phyloP scores from a whole-genome alignment of 208 protist species.

The Leishmania braziliensis region DNA sequence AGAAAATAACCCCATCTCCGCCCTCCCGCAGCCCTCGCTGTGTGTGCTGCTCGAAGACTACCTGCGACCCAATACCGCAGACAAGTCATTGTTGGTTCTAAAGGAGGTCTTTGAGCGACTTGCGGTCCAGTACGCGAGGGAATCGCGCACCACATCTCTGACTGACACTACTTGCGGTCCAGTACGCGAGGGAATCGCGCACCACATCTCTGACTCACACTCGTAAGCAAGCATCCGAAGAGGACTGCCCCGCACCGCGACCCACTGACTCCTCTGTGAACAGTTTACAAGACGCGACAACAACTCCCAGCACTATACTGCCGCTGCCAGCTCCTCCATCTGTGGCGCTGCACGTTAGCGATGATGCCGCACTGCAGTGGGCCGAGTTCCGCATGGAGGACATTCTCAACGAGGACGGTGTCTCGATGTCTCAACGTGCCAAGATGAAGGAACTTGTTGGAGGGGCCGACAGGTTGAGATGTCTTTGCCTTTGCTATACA shows the following conservation, averaged over 20 bases:
- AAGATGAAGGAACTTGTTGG: conserved; percentile 18
- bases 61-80: conserved; percentile 36
- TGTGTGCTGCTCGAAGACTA: conserved; percentile 84
- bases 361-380: conserved; percentile 17
- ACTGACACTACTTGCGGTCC: conserved; percentile 20
- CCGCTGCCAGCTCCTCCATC: neutral
- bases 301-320: neutral
- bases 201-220: neutral
- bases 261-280: too few relatives aligned
- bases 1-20: conserved; percentile 84
- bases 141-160: neutral
- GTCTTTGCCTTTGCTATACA: conserved; percentile 20
- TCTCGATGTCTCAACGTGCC: conserved; percentile 16
- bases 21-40: conserved; percentile 50
- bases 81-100: conserved; percentile 58
- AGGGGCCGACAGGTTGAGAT: conserved; percentile 14
- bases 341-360: neutral
- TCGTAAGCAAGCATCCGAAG: neutral
- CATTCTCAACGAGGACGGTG: conserved; percentile 25
- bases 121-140: conserved; percentile 7
- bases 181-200: neutral
- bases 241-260: neutral
- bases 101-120: conserved; percentile 52
- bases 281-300: neutral
- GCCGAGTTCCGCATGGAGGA: conserved; percentile 29